phyloP scores from a whole-genome alignment of 257 asterid species.

The Ocimum tenuiflorum region DNA sequence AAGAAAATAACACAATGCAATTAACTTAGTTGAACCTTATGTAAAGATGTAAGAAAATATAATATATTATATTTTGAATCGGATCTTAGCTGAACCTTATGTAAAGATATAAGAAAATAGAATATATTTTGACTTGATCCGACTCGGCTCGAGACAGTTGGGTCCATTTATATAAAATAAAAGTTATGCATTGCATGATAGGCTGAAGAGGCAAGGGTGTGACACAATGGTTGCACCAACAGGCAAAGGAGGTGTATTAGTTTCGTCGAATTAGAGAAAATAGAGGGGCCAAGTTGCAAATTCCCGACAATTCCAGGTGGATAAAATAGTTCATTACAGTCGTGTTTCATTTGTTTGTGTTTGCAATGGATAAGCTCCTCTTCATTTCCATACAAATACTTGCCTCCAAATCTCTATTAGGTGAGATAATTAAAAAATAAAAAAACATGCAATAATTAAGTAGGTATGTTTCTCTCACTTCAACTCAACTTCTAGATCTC shows the following conservation, averaged over 20 bases:
- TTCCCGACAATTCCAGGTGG: constrained; percentile 39
- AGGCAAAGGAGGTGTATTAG: constrained; percentile 27
- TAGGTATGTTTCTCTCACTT: background rate
- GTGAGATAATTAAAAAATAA: too few relatives aligned
- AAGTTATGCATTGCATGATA: too few relatives aligned
- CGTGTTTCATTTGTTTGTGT: constrained; percentile 12
- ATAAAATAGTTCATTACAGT: constrained; percentile 9
- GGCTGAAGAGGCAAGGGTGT: too few relatives aligned
- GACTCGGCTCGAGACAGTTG: too few relatives aligned
- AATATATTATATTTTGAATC: too few relatives aligned
- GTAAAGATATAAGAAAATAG: too few relatives aligned
- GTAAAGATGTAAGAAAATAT: too few relatives aligned
- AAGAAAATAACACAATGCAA: too few relatives aligned
- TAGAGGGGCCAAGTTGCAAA: constrained; percentile 1
- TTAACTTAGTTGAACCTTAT: too few relatives aligned
- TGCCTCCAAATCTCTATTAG: constrained; percentile 14
- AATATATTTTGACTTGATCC: too few relatives aligned
- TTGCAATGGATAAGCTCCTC: constrained; percentile 19
- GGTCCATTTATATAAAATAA: too few relatives aligned
- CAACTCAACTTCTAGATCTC: background rate
- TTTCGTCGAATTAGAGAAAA: constrained; percentile 20
- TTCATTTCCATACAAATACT: background rate
- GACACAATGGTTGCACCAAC: constrained; percentile 19
- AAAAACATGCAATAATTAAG: constrained; percentile 2
- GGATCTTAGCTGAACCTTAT: too few relatives aligned